Conservation (phyloP, 495 filamentous ascomycete species). For the Parathielavia appendiculata region DNA sequence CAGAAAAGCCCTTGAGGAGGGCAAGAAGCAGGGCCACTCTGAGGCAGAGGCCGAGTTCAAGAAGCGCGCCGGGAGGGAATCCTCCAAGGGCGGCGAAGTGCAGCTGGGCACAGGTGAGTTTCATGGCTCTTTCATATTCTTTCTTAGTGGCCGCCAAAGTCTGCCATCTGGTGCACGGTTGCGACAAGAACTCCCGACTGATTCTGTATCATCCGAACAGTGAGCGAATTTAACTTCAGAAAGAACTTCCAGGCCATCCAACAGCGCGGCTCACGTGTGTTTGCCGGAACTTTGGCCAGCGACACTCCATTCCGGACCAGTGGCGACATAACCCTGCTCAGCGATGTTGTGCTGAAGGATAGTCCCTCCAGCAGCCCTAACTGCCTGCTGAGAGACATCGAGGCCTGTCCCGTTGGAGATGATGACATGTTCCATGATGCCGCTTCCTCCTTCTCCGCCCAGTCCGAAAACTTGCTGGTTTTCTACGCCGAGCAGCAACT, state of each 20-base stretch:
- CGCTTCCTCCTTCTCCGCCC: background rate
- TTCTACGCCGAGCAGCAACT: background rate
- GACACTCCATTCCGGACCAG: background rate
- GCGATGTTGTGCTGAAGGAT: no score
- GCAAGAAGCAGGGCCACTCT: background rate
- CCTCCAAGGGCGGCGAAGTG: background rate
- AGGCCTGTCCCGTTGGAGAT: background rate
- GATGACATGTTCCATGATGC: background rate
- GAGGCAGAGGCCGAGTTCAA: background rate
- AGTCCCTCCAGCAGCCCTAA: no score
- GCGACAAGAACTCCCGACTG: background rate
- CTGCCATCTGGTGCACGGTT: background rate
- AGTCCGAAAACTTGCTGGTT: background rate
- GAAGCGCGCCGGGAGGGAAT: background rate
- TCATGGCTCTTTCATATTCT: no score
- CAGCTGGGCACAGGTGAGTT: background rate
- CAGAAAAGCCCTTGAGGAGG: background rate
- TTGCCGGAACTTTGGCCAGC: background rate
- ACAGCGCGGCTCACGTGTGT: background rate
- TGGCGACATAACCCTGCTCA: no score
- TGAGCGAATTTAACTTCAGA: background rate
- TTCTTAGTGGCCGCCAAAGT: background rate
- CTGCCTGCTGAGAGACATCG: constrained; percentile 3
- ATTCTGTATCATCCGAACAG: background rate
- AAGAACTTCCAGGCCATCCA: background rate